Conservation (phyloP, 257 asterid species). For the Knoxia roxburghii region DNA sequence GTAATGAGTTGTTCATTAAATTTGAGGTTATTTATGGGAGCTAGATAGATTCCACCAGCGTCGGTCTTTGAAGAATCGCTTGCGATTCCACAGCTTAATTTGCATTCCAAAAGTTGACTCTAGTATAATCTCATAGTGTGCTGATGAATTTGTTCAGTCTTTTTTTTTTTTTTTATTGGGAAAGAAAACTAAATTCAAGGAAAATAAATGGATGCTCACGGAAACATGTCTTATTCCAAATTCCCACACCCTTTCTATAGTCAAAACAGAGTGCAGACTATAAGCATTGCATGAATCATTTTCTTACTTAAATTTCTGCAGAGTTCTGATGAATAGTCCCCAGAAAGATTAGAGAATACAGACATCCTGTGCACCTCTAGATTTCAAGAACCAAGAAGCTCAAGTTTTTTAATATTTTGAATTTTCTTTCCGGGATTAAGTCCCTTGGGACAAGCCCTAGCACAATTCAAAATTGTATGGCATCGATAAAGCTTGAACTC, state of each 20-base stretch:
- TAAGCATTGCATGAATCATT: too few species aligned
- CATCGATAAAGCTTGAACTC: constrained; percentile 91
- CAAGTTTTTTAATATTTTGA: constrained; percentile 87
- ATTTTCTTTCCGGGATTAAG: constrained; percentile 85
- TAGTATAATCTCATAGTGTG: too few species aligned
- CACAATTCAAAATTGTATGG: too few species aligned
- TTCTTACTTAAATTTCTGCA: constrained; percentile 8
- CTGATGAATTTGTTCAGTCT: too few species aligned
- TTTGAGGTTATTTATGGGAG: too few species aligned
- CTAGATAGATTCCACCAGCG: too few species aligned
- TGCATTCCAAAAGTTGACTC: too few species aligned
- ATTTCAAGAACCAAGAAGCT: constrained; percentile 33
- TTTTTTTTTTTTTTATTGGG: too few species aligned
- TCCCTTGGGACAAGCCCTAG: constrained; percentile 95
- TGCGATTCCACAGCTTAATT: too few species aligned
- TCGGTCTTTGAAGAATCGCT: too few species aligned
- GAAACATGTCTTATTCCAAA: constrained; percentile 13
- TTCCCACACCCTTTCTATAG: constrained; percentile 6
- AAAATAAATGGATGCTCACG: neutral
- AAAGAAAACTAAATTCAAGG: neutral
- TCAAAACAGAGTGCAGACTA: constrained; percentile 13
- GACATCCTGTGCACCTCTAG: neutral
- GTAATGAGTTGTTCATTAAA: too few species aligned
- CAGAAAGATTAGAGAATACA: constrained; percentile 14
- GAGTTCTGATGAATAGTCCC: constrained; percentile 24